phyloP scores from a whole-genome alignment of 2,329 filamentous ascomycete species.

The Microdochium paspali region DNA sequence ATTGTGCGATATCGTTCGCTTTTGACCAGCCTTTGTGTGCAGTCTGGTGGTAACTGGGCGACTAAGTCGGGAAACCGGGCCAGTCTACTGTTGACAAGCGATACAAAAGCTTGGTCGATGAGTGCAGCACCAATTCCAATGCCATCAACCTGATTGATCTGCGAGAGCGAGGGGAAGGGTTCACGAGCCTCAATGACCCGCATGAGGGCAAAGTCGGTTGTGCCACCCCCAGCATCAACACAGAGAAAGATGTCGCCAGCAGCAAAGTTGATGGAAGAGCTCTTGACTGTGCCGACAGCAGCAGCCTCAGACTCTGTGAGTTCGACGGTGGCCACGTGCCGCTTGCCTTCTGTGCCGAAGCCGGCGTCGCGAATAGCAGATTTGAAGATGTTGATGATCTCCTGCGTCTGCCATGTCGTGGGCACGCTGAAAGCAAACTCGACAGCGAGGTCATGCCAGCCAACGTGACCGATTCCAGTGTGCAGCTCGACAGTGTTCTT shows the following conservation, averaged over 20 bases:
- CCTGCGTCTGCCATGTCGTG: conserved; percentile 43
- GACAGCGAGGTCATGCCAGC: conserved; percentile 35
- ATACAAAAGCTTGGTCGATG: conserved; percentile 32
- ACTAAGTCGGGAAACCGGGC: conserved; percentile 23
- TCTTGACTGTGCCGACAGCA: conserved; percentile 35
- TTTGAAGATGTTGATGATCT: conserved; percentile 41
- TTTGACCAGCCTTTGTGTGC: conserved; percentile 24
- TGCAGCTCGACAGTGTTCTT: conserved; percentile 32
- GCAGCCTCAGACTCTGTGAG: conserved; percentile 39
- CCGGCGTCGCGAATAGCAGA: conserved; percentile 34
- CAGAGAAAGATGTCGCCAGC: conserved; percentile 30
- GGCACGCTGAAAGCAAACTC: conserved; percentile 48
- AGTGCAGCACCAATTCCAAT: conserved; percentile 33
- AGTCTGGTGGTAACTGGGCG: conserved; percentile 23
- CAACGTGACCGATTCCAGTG: conserved; percentile 23
- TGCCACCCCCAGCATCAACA: conserved; percentile 35
- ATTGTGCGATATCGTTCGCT: conserved; percentile 26
- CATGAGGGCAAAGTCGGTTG: conserved; percentile 35
- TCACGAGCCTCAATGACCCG: conserved; percentile 21
- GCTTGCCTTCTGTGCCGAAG: conserved; percentile 31
- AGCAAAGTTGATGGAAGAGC: conserved; percentile 25
- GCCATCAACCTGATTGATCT: conserved; percentile 28
- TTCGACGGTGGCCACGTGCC: conserved; percentile 29
- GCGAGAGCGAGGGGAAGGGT: conserved; percentile 16
- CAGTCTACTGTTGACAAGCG: conserved; percentile 26